These are phyloP conservation scores for Pseudogymnoascus sp. DNA, from an alignment of 2,329 filamentous ascomycete species.

Conservation along the genomic window DNA sequence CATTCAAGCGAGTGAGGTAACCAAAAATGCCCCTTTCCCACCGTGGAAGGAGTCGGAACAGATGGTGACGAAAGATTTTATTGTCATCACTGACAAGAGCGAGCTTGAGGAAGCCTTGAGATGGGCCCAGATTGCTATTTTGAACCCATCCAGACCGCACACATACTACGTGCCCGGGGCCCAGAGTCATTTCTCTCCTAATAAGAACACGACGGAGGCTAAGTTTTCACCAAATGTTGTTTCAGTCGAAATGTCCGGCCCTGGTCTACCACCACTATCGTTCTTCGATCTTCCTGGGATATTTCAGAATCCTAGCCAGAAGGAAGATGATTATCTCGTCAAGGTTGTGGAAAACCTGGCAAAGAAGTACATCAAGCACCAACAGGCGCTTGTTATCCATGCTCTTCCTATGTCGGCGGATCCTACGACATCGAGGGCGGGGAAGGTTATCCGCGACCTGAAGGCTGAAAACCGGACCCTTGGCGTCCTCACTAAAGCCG, in stretches of 20 bases:
- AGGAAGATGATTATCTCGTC: conserved; percentile 60
- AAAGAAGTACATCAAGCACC: conserved; percentile 57
- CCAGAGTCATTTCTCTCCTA: conserved; percentile 24
- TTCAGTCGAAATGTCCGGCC: conserved; percentile 64
- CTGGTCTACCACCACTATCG: conserved; percentile 61
- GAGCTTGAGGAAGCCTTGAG: conserved; percentile 60
- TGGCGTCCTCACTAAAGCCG: conserved; percentile 80
- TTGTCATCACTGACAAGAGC: conserved; percentile 49
- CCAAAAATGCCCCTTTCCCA: conserved; percentile 44
- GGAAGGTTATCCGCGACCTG: conserved; percentile 52
- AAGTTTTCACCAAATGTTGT: conserved; percentile 80
- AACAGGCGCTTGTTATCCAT: conserved; percentile 67
- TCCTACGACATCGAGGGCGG: conserved; percentile 64
- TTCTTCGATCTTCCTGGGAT: conserved; percentile 84
- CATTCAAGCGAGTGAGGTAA: conserved; percentile 6
- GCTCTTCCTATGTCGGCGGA: conserved; percentile 73
- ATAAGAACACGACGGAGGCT: conserved; percentile 41
- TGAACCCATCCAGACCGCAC: conserved; percentile 54
- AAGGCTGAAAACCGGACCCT: conserved; percentile 53
- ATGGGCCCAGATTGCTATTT: conserved; percentile 68
- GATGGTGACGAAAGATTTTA: conserved; percentile 47
- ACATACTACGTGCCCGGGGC: conserved; percentile 34
- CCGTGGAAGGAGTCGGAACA: conserved; percentile 51
- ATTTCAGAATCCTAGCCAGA: conserved; percentile 60
- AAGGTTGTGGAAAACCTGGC: conserved; percentile 65